Conservation (phyloP, 768 basidiomycete species). For the Mycena metata region DNA sequence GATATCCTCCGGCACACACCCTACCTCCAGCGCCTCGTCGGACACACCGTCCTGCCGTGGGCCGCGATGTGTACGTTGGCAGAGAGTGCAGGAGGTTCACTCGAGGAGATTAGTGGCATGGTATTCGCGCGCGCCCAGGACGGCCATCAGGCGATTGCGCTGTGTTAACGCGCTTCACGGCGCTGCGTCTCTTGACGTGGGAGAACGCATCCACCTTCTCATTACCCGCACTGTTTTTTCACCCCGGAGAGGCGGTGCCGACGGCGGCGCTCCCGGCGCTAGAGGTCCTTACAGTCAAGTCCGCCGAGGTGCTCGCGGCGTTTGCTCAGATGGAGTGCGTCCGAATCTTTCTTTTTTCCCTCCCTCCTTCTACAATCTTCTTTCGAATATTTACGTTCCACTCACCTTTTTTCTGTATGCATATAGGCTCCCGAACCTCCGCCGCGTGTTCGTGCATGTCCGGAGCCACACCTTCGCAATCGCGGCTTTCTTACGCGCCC, state of each 20-base stretch:
- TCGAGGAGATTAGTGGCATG: conserved; percentile 1
- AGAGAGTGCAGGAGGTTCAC: background rate
- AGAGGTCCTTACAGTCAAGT: background rate
- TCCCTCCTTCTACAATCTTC: background rate
- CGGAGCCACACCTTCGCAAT: background rate
- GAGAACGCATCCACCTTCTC: background rate
- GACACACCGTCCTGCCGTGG: background rate
- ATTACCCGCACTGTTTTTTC: background rate
- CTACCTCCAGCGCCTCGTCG: background rate
- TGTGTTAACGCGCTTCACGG: background rate
- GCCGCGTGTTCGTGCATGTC: background rate
- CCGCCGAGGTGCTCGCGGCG: background rate
- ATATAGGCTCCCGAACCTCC: conserved; percentile 4
- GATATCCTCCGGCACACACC: background rate
- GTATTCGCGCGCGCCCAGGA: background rate
- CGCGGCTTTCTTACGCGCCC: background rate
- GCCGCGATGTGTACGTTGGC: background rate
- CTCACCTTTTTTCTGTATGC: no score
- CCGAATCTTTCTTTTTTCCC: background rate
- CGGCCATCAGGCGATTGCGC: background rate
- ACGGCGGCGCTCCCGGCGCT: conserved; percentile 4
- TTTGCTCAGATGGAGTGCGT: conserved; percentile 9
- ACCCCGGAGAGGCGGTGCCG: background rate
- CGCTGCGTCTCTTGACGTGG: background rate
- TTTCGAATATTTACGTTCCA: no score